phyloP scores from a whole-genome alignment of 306 rosid species.

The Gastrolobium bilobum region DNA sequence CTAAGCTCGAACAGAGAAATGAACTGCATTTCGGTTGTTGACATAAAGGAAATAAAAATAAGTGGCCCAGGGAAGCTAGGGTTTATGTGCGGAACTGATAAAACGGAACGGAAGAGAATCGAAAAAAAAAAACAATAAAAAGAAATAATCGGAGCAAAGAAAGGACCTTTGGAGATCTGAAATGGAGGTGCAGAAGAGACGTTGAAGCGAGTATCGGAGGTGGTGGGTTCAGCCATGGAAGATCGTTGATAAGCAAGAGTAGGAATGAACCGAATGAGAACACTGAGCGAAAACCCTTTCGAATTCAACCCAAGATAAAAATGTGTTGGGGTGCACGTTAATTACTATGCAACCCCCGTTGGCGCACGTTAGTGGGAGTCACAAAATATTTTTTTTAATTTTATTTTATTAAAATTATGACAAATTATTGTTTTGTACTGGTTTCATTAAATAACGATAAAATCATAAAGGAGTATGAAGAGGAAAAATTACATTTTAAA shows the following conservation, averaged over 20 bases:
- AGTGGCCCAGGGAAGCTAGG: conserved; percentile 48
- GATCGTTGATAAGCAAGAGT: conserved; percentile 62
- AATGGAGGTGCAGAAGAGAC: conserved; percentile 66
- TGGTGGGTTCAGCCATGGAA: conserved; percentile 75
- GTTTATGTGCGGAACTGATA: conserved; percentile 45
- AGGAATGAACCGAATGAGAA: conserved; percentile 27
- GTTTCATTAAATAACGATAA: too few relatives aligned
- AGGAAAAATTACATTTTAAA: too few relatives aligned
- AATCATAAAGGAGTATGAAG: too few relatives aligned
- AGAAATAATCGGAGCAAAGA: conserved; percentile 5
- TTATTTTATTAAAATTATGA: too few relatives aligned
- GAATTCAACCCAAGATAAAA: conserved; percentile 30
- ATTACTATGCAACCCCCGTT: background rate
- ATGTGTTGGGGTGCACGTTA: conserved; percentile 52
- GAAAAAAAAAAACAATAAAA: background rate
- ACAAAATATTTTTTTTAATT: too few relatives aligned
- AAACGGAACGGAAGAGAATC: conserved; percentile 18
- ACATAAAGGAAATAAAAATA: background rate
- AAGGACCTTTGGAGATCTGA: conserved; percentile 90
- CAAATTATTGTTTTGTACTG: too few relatives aligned
- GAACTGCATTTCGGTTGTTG: conserved; percentile 24
- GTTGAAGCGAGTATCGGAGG: conserved; percentile 64
- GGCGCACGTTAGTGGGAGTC: conserved; percentile 46
- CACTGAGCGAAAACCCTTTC: conserved; percentile 56
- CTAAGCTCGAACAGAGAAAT: conserved; percentile 45